Evolutionary conservation across 2,329 filamentous ascomycete species (phyloP).

Genomic region (Xylariales sp.): DNA sequence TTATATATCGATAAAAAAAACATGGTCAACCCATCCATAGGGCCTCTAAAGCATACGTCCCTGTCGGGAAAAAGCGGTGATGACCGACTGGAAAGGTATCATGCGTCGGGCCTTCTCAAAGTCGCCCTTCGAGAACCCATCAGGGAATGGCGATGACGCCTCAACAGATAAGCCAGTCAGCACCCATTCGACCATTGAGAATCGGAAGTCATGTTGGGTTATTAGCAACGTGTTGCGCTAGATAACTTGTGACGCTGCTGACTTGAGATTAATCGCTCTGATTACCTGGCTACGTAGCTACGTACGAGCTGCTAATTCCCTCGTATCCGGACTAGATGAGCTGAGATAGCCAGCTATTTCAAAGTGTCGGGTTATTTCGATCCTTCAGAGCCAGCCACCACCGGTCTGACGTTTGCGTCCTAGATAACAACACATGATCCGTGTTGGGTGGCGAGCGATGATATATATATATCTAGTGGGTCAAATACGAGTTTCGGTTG

Average conservation of each 20-base stretch:
- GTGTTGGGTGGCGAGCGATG: neutral
- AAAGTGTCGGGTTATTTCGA: neutral
- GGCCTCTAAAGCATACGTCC: neutral
- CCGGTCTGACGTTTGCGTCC: slow-evolving; percentile 9
- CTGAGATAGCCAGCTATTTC: neutral
- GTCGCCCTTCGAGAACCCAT: too few relatives aligned
- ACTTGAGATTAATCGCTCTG: neutral
- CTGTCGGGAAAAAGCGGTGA: neutral
- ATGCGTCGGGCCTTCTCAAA: neutral
- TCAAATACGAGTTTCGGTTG: neutral
- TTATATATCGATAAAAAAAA: neutral
- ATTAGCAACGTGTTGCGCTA: neutral
- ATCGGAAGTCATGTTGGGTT: neutral
- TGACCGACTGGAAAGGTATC: neutral
- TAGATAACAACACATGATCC: slow-evolving; percentile 4
- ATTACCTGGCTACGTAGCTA: neutral
- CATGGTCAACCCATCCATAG: neutral
- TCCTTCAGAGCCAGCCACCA: slow-evolving; percentile 5
- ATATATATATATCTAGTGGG: neutral
- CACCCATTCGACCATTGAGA: neutral
- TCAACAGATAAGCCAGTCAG: slow-evolving; percentile 1
- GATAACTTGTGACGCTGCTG: slow-evolving; percentile 1
- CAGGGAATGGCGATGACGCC: neutral
- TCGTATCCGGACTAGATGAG: slow-evolving; percentile 3
- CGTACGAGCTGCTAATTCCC: neutral